A percentile compares a stretch with the other conserved stretches of the same genome.
These are phyloP conservation scores for Fraxinus sp. DNA, from an alignment of 305 asterid genomes.

Conservation along the genomic window DNA sequence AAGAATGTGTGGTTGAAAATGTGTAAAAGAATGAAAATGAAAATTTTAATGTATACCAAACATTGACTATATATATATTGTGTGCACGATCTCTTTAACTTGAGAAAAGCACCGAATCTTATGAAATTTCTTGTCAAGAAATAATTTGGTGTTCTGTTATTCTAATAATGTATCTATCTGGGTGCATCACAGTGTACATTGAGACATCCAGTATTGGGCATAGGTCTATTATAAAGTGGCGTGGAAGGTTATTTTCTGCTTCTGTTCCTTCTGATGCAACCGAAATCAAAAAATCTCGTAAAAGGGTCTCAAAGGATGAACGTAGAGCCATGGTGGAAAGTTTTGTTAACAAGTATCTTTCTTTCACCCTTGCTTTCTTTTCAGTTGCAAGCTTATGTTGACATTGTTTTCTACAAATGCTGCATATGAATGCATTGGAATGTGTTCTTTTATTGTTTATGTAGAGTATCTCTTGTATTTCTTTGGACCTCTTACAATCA, in stretches of 20 bases:
- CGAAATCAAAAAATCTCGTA: slow-evolving; percentile 24
- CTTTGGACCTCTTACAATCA: slow-evolving; percentile 1
- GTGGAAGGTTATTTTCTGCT: slow-evolving; percentile 33
- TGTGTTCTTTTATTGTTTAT: not conserved
- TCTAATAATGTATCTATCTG: slow-evolving; percentile 15
- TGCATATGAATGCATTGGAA: not conserved
- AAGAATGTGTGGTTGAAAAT: no score
- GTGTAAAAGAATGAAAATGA: no score
- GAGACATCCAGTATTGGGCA: slow-evolving; percentile 24
- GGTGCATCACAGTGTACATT: slow-evolving; percentile 25
- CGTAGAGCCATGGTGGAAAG: slow-evolving; percentile 42
- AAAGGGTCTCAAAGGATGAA: slow-evolving; percentile 36
- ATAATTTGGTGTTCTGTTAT: not conserved
- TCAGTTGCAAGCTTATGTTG: slow-evolving; percentile 14
- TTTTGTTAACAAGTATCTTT: slow-evolving; percentile 38
- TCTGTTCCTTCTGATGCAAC: slow-evolving; percentile 31
- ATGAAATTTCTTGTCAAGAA: not conserved
- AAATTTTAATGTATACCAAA: no score
- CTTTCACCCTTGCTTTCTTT: slow-evolving; percentile 11
- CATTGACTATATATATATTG: not conserved
- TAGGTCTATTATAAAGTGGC: slow-evolving; percentile 22
- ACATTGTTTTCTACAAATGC: not conserved
- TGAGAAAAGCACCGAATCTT: slow-evolving; percentile 5
- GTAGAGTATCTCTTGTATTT: not conserved
- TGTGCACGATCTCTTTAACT: slow-evolving; percentile 15